Conservation (phyloP, 1,284 basidiomycete genomes). For the Irpex rosettiformis region DNA sequence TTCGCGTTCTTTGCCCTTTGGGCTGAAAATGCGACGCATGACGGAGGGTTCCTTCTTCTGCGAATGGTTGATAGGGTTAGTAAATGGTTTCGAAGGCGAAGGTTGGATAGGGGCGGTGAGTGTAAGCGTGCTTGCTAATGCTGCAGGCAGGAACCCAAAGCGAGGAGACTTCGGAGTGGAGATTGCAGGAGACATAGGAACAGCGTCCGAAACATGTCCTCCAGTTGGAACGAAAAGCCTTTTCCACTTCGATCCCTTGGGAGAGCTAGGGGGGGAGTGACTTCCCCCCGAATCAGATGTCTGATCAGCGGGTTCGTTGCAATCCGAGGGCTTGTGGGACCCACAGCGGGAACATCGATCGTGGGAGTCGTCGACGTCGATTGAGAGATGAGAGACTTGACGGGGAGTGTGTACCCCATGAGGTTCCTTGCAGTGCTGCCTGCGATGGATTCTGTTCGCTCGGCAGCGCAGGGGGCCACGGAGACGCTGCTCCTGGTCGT, state of each 20-base stretch:
- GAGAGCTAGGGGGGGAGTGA: constrained; percentile 10
- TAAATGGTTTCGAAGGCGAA: constrained; percentile 17
- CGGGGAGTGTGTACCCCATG: background rate
- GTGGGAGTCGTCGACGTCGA: background rate
- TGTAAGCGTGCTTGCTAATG: constrained; percentile 26
- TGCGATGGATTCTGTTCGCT: constrained; percentile 7
- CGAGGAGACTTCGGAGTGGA: constrained; percentile 15
- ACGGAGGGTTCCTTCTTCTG: constrained; percentile 29
- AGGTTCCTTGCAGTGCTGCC: background rate
- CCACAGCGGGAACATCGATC: background rate
- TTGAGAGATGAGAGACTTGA: constrained; percentile 11
- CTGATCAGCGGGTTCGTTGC: constrained; percentile 3
- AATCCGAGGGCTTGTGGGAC: constrained; percentile 9
- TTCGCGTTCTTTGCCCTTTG: constrained; percentile 30
- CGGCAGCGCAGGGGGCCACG: constrained; percentile 25
- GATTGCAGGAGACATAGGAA: constrained; percentile 21
- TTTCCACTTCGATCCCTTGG: constrained; percentile 11
- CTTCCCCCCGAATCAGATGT: background rate
- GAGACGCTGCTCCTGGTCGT: constrained; percentile 29
- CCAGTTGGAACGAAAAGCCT: constrained; percentile 10
- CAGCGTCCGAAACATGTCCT: constrained; percentile 10
- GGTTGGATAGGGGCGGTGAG: constrained; percentile 12
- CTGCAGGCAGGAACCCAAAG: constrained; percentile 12
- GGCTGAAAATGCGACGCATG: constrained; percentile 27
- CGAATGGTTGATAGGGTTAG: constrained; percentile 1